Conservation (phyloP, 768 basidiomycete species). For the Suillus ampliporus region DNA sequence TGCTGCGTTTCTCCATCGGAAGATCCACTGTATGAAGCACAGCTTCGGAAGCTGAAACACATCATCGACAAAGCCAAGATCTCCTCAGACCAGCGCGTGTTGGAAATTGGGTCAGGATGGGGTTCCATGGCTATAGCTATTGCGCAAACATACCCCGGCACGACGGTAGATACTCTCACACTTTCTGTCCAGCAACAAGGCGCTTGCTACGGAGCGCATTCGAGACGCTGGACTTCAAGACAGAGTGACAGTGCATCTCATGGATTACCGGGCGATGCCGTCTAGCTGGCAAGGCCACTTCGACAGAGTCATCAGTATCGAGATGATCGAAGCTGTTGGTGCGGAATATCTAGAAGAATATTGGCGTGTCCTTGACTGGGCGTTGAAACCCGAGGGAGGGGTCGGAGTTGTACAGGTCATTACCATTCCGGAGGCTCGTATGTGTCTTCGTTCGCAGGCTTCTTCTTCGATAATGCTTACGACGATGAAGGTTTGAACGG, state of each 20-base stretch:
- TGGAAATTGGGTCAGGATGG: constrained; percentile 85
- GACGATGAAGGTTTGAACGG: constrained; percentile 51
- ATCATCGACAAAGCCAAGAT: constrained; percentile 72
- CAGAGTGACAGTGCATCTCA: constrained; percentile 68
- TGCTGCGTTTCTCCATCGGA: not conserved
- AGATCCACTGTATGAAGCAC: constrained; percentile 51
- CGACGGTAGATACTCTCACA: constrained; percentile 73
- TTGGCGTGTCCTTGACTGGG: constrained; percentile 70
- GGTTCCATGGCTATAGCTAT: constrained; percentile 73
- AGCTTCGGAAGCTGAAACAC: constrained; percentile 65
- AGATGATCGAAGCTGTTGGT: constrained; percentile 82
- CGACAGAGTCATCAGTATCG: constrained; percentile 73
- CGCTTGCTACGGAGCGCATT: constrained; percentile 60
- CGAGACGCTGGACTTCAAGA: constrained; percentile 53
- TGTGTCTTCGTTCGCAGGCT: constrained; percentile 28
- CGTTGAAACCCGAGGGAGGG: constrained; percentile 59
- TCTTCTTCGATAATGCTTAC: not conserved
- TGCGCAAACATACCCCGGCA: constrained; percentile 56
- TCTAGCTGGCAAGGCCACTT: constrained; percentile 66
- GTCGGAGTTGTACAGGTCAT: constrained; percentile 78
- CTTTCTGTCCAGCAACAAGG: constrained; percentile 70
- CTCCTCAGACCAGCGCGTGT: constrained; percentile 56
- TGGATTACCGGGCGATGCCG: constrained; percentile 76
- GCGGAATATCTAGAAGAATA: constrained; percentile 67
- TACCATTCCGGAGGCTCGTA: constrained; percentile 74